Conservation (phyloP, 2,329 filamentous ascomycete species). For the Fusarium beomiforme region DNA sequence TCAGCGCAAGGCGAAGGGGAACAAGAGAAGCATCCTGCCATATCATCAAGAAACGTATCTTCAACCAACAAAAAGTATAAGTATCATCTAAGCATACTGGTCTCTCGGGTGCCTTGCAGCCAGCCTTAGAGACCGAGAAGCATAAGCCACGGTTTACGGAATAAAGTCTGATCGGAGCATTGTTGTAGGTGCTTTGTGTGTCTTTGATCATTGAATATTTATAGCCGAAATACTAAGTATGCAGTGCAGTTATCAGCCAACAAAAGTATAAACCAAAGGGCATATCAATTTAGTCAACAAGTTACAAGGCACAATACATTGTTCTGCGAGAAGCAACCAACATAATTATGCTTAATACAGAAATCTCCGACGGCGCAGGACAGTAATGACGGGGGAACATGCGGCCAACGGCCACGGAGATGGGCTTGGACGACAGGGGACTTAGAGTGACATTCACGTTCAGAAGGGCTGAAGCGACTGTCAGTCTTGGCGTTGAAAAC, state of each 20-base stretch:
- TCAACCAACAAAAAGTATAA: not conserved
- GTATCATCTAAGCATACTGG: too few species aligned
- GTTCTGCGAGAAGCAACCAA: not conserved
- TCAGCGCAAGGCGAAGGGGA: not conserved
- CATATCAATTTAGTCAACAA: not conserved
- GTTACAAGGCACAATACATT: not conserved
- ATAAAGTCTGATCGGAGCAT: not conserved
- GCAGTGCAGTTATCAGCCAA: not conserved
- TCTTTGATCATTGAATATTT: not conserved
- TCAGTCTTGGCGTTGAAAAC: constrained; percentile 1
- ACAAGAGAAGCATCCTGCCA: not conserved
- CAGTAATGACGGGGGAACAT: not conserved
- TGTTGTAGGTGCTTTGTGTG: not conserved
- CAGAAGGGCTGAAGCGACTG: constrained; percentile 2
- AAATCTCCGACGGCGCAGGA: not conserved
- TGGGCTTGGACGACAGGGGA: not conserved
- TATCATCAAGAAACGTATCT: not conserved
- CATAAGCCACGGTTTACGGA: not conserved
- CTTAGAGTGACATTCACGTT: constrained; percentile 2
- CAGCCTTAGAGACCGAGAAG: not conserved
- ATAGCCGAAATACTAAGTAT: not conserved
- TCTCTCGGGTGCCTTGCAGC: not conserved
- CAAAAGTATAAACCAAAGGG: constrained; percentile 69
- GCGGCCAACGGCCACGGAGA: not conserved
- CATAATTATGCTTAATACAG: not conserved